These are phyloP conservation scores for Zymoseptoria passerinii DNA, from an alignment of 2,329 filamentous ascomycete species.

Conservation along the genomic window DNA sequence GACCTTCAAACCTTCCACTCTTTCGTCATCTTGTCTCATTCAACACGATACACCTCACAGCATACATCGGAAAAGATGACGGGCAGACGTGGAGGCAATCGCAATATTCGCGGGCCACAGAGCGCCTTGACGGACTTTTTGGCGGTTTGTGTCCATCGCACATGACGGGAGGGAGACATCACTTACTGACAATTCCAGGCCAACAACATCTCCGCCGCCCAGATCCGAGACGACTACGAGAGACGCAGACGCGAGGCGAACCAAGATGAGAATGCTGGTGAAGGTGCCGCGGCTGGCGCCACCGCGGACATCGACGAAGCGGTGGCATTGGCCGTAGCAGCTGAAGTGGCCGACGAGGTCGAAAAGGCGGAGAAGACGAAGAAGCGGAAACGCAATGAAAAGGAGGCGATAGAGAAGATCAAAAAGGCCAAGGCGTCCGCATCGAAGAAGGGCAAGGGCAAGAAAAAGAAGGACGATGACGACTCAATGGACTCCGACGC, in stretches of 20 bases:
- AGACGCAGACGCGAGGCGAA: constrained; percentile 45
- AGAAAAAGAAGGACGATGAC: constrained; percentile 35
- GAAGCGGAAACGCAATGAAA: constrained; percentile 51
- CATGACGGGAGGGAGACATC: neutral
- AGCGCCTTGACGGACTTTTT: constrained; percentile 62
- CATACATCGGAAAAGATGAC: constrained; percentile 22
- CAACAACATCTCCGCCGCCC: constrained; percentile 62
- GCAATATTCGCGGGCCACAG: constrained; percentile 49
- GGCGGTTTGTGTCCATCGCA: constrained; percentile 40
- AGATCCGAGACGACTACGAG: constrained; percentile 53
- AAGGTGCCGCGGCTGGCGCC: constrained; percentile 25
- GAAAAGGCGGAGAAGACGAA: constrained; percentile 36
- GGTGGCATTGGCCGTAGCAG: constrained; percentile 30
- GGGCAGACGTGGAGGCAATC: constrained; percentile 33
- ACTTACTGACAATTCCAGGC: constrained; percentile 38
- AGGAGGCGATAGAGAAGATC: constrained; percentile 36
- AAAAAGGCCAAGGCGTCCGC: constrained; percentile 40
- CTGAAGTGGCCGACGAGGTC: constrained; percentile 30
- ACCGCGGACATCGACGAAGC: constrained; percentile 26
- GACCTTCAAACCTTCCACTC: neutral
- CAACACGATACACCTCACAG: neutral
- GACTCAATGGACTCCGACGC: constrained; percentile 37
- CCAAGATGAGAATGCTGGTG: constrained; percentile 31
- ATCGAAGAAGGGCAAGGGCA: constrained; percentile 39
- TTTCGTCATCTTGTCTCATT: neutral